Conservation (phyloP, 2,329 filamentous ascomycete species). For the Aspergillus aculeatinus region DNA sequence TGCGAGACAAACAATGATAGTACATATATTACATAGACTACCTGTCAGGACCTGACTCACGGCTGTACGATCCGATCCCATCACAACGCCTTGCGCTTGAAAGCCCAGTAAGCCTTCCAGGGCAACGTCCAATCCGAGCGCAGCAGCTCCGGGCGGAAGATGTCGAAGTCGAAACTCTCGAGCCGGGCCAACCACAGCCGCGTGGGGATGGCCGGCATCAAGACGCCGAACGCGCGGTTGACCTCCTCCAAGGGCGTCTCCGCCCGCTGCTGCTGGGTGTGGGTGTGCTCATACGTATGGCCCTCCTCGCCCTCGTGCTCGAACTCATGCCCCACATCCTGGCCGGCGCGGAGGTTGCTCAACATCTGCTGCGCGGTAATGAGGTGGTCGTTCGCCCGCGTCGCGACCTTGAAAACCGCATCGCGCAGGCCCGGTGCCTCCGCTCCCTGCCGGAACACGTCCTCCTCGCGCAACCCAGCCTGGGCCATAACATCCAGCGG, state of each 20-base stretch:
- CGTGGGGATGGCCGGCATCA: slow-evolving; percentile 77
- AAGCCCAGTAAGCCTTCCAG: slow-evolving; percentile 70
- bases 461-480: slow-evolving; percentile 77
- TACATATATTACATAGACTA: neutral
- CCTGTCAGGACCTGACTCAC: neutral
- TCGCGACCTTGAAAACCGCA: slow-evolving; percentile 88
- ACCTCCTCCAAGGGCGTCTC: slow-evolving; percentile 51
- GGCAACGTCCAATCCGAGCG: slow-evolving; percentile 79
- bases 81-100: slow-evolving; percentile 53
- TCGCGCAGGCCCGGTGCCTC: slow-evolving; percentile 79
- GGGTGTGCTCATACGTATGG: slow-evolving; percentile 47
- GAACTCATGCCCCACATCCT: slow-evolving; percentile 79
- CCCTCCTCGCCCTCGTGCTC: slow-evolving; percentile 81
- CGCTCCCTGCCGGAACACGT: slow-evolving; percentile 78
- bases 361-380: slow-evolving; percentile 94
- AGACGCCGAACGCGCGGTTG: slow-evolving; percentile 70
- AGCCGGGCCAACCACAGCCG: slow-evolving; percentile 75
- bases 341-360: slow-evolving; percentile 70
- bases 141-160: slow-evolving; percentile 65
- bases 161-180: slow-evolving; percentile 79
- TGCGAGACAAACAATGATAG: neutral
- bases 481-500: slow-evolving; percentile 90
- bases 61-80: neutral
- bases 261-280: slow-evolving; percentile 1
- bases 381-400: slow-evolving; percentile 89